Evolutionary conservation across 352 stramenopile genomes (phyloP).

Genomic region (Globisporangium cystogenes): DNA sequence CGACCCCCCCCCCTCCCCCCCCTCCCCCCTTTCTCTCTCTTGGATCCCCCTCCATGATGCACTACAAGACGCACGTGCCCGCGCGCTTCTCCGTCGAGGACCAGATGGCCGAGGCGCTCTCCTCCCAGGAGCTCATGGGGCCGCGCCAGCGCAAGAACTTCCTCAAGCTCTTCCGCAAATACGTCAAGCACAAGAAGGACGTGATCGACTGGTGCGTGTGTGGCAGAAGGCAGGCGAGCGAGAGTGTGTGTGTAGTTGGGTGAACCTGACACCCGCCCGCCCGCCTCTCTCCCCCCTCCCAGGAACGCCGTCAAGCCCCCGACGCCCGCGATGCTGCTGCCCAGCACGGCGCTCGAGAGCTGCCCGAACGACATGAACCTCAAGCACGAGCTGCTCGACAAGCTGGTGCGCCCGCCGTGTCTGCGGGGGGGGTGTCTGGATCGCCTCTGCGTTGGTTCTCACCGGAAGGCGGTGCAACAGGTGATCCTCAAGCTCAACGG

Average conservation of each 20-base stretch:
- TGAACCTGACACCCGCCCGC: too few species aligned
- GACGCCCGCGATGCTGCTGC: slow-evolving; percentile 64
- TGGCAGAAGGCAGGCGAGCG: neutral
- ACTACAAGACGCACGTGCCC: slow-evolving; percentile 86
- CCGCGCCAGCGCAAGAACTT: slow-evolving; percentile 82
- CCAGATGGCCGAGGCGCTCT: slow-evolving; percentile 83
- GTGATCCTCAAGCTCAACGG: slow-evolving; percentile 99
- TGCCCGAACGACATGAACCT: slow-evolving; percentile 91
- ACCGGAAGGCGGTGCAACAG: too few species aligned
- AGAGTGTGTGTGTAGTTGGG: neutral
- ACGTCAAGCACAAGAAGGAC: slow-evolving; percentile 77
- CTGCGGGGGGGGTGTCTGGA: neutral
- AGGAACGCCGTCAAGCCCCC: slow-evolving; percentile 80
- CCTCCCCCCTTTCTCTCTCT: neutral
- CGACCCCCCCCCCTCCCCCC: neutral
- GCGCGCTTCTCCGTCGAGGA: slow-evolving; percentile 83
- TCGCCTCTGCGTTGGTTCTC: too few species aligned
- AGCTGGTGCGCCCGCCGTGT: slow-evolving; percentile 77
- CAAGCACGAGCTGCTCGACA: slow-evolving; percentile 92
- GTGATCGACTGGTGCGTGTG: slow-evolving; percentile 69
- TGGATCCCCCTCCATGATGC: slow-evolving; percentile 39
- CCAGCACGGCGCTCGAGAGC: slow-evolving; percentile 66
- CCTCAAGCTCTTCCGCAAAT: slow-evolving; percentile 88
- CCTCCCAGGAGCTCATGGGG: slow-evolving; percentile 75
- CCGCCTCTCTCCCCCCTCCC: too few species aligned